A percentile compares a stretch with the other conserved stretches of the same genome.
Evolutionary conservation across 345 rosid genomes (phyloP).

Genomic region (Hibiscus trionum): DNA sequence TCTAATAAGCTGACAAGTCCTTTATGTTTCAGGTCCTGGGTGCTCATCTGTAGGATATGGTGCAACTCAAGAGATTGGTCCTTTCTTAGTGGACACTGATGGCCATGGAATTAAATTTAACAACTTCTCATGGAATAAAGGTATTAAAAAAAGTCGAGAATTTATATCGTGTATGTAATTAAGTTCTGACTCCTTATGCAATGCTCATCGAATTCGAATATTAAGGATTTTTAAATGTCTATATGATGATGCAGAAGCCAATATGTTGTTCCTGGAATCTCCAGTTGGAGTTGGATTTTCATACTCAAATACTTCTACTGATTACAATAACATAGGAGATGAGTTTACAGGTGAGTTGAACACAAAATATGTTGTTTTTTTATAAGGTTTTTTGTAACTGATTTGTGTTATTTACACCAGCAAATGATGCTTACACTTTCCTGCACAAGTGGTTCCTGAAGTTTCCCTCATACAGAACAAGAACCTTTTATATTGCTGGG

Average conservation of each 20-base stretch:
- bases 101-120: conserved; percentile 54
- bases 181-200: no score
- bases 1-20: conserved; percentile 37
- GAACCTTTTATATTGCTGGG: conserved; percentile 74
- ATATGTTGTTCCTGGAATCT: conserved; percentile 83
- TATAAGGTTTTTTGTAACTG: not conserved
- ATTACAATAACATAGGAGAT: conserved; percentile 58
- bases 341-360: conserved; percentile 14
- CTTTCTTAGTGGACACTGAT: conserved; percentile 67
- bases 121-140: conserved; percentile 77
- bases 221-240: no score
- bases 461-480: conserved; percentile 56
- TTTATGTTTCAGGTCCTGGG: conserved; percentile 73
- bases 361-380: not conserved
- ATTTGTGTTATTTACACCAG: conserved; percentile 20
- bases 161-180: no score
- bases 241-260: conserved; percentile 59
- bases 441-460: conserved; percentile 65
- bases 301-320: conserved; percentile 63
- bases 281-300: conserved; percentile 97
- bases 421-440: conserved; percentile 67
- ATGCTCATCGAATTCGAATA: no score
- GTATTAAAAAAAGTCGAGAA: conserved; percentile 10
- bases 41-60: conserved; percentile 98
- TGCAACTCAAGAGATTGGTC: conserved; percentile 97